Evolutionary conservation across 192 early-diverging fungal genomes (phyloP), one percentile per base, ranked within the genome.

Genomic region (Coemansia sp.): DNA sequence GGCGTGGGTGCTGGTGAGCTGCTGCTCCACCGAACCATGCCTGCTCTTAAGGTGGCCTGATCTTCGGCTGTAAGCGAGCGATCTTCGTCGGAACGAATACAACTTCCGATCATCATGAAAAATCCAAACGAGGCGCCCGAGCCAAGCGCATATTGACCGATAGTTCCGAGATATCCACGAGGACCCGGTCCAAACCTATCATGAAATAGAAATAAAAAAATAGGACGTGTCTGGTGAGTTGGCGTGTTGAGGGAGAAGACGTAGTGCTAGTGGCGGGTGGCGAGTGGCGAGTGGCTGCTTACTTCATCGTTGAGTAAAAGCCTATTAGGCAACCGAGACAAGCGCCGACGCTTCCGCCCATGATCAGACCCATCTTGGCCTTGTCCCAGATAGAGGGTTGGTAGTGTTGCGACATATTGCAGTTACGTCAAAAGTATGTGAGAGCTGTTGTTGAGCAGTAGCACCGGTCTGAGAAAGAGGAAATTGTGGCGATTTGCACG

Each of bases 61-160:
- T 83, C 80, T 25, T 70, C 72, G 0, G 60, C 70, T 8, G 72
- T 70, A 31, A 83, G 67, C 63, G 19, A 37, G 23, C 59, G 55
- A 51, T 77, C 61, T 8, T 71, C 77, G 29, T 86, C 78, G 2
- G 77, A 70, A 36, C 85, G 85, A 66, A 86, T 86, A 32, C 78
- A 80, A 69, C 85, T 86, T 44, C 85, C 85, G 39, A 86, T 87
- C 85, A 86, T 84, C 91, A 94, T 92, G 60, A 94, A 94, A 61
- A 91, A 90, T 21, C 90, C 91, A 80, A 94, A 94, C 31, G 88
- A 90, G n/a, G 90, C 90, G 14, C 89, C 90, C 45, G 91, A 91
- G 2, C 88, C 85, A 42, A 90, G 62, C 87, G 91, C 90, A 27
- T 89, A 90, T 70, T 88, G 89, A 3, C 90, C 87, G n/a, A 94